Percentiles rank a stretch among this genome's conserved stretches.
Evolutionary conservation across 257 asterid species (phyloP).

Genomic region (Rubia yunnanensis): DNA sequence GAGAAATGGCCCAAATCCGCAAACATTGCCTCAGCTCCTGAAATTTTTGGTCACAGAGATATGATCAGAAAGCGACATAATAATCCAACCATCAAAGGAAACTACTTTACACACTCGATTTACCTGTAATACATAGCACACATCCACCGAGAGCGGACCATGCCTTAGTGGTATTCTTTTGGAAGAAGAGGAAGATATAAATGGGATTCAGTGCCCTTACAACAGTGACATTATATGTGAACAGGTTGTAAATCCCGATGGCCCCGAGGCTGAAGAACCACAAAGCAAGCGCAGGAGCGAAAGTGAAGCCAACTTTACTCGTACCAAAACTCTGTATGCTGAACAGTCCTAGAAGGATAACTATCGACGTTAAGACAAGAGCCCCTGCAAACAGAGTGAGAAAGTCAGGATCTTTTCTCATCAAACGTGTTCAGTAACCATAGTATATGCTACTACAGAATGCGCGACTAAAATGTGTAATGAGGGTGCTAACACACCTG

Average conservation of each 20-base stretch:
- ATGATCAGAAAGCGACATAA: neutral
- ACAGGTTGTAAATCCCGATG: slow-evolving; percentile 74
- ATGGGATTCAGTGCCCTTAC: slow-evolving; percentile 73
- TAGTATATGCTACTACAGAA: neutral
- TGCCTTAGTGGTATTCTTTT: slow-evolving; percentile 48
- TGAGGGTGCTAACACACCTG: slow-evolving; percentile 42
- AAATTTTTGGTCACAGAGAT: slow-evolving; percentile 6
- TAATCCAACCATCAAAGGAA: neutral
- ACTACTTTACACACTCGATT: neutral
- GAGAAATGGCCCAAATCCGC: slow-evolving; percentile 97
- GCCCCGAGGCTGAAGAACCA: slow-evolving; percentile 87
- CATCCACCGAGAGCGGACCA: slow-evolving; percentile 99
- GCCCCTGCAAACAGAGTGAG: slow-evolving; percentile 52
- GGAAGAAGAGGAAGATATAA: slow-evolving; percentile 74
- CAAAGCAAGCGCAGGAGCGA: slow-evolving; percentile 89
- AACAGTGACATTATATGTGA: slow-evolving; percentile 58
- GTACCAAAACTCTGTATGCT: slow-evolving; percentile 90
- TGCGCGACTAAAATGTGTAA: neutral
- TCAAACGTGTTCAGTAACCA: neutral
- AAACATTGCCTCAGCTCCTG: slow-evolving; percentile 99
- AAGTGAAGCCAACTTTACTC: slow-evolving; percentile 72
- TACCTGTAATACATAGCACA: slow-evolving; percentile 95
- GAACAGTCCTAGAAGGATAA: slow-evolving; percentile 69
- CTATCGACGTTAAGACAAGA: slow-evolving; percentile 69
- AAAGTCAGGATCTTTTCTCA: neutral